A percentile compares a stretch with the other conserved stretches of the same genome.
Evolutionary conservation across 495 filamentous ascomycete species (phyloP).

Genomic region (Massariosphaeria phaeospora): DNA sequence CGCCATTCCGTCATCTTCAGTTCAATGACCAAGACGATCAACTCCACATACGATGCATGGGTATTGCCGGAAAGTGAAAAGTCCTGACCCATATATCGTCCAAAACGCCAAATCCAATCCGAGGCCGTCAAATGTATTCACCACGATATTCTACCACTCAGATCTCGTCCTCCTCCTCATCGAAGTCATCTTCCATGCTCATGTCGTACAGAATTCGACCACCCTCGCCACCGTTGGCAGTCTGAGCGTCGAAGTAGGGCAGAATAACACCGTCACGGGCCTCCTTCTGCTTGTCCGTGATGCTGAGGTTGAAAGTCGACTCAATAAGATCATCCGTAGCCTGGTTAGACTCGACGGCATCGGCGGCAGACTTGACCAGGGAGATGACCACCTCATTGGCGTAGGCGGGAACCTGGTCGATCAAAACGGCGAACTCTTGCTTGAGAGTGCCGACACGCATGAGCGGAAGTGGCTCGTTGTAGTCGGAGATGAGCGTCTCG

Average conservation of each 20-base stretch:
- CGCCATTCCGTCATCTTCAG: no score
- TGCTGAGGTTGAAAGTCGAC: conserved; percentile 73
- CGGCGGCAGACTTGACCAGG: conserved; percentile 45
- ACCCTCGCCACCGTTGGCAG: conserved; percentile 69
- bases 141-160: no score
- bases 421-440: conserved; percentile 55
- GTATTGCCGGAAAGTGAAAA: no score
- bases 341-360: conserved; percentile 53
- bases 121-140: no score
- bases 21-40: no score
- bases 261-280: conserved; percentile 85
- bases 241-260: conserved; percentile 94
- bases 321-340: no score
- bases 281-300: conserved; percentile 83
- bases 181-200: conserved; percentile 95
- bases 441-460: conserved; percentile 24
- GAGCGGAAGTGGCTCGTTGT: background rate
- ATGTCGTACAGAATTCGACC: conserved; percentile 94
- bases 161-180: conserved; percentile 98
- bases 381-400: conserved; percentile 36
- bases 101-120: no score
- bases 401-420: conserved; percentile 50
- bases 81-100: no score
- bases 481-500: background rate
- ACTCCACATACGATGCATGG: no score